These are phyloP conservation scores for Eucalyptus pumila DNA, from an alignment of 345 rosid genomes.

Conservation along the genomic window DNA sequence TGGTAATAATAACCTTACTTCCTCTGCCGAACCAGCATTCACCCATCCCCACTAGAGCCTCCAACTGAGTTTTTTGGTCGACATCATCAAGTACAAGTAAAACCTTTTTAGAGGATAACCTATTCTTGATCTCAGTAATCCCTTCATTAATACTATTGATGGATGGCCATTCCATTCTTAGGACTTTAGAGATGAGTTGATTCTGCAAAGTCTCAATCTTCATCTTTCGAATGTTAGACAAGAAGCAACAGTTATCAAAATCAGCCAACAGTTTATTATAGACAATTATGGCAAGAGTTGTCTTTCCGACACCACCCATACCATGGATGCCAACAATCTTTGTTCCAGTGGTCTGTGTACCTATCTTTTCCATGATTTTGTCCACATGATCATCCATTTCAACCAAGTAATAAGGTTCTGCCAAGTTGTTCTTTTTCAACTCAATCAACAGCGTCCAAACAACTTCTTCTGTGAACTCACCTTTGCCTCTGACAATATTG, in stretches of 20 bases:
- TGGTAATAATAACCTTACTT: too few relatives aligned
- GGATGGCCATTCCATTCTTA: fast-evolving
- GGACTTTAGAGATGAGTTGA: not conserved
- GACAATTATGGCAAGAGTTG: not conserved
- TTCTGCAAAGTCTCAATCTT: not conserved
- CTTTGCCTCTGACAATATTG: fast-evolving
- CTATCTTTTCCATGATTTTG: not conserved
- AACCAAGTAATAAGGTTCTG: fast-evolving
- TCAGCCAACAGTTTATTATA: too few relatives aligned
- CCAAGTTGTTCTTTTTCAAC: too few relatives aligned
- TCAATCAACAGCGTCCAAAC: fast-evolving
- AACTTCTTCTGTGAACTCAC: fast-evolving
- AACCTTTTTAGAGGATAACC: too few relatives aligned
- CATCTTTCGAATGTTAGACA: not conserved
- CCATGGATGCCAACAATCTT: not conserved
- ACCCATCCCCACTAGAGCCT: fast-evolving
- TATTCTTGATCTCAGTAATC: fast-evolving
- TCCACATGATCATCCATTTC: not conserved
- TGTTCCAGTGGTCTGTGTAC: fast-evolving
- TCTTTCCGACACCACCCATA: not conserved
- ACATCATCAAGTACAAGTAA: too few relatives aligned
- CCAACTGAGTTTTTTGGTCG: fast-evolving
- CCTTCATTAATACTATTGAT: not conserved
- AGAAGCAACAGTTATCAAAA: too few relatives aligned
- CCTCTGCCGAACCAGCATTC: fast-evolving